These are phyloP conservation scores for Penicillium steckii DNA, from an alignment of 495 filamentous ascomycete species.

Conservation along the genomic window DNA sequence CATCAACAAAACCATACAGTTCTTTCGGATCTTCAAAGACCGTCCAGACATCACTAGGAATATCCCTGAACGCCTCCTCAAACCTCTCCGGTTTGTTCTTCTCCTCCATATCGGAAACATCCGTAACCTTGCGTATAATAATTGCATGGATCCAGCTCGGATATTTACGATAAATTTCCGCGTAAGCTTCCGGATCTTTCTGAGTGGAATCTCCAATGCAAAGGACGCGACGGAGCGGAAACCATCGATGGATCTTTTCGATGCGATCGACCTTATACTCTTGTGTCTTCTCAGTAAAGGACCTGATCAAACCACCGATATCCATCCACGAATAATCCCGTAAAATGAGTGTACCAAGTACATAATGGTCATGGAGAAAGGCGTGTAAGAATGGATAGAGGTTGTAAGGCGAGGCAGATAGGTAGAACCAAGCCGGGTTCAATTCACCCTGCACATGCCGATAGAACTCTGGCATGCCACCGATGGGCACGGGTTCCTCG, in stretches of 20 bases:
- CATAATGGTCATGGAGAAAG: conserved; percentile 68
- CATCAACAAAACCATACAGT: conserved; percentile 48
- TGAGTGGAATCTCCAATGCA: conserved; percentile 91
- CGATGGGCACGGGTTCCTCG: conserved; percentile 64
- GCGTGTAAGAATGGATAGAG: conserved; percentile 82
- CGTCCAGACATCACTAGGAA: conserved; percentile 71
- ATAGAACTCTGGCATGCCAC: conserved; percentile 86
- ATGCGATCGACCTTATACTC: conserved; percentile 85
- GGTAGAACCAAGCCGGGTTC: conserved; percentile 81
- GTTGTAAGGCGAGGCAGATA: conserved; percentile 93
- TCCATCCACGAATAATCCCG: conserved; percentile 89
- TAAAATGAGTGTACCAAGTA: conserved; percentile 75
- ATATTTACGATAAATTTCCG: conserved; percentile 61
- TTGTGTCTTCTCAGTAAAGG: conserved; percentile 77
- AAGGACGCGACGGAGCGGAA: conserved; percentile 76
- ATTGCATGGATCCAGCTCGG: conserved; percentile 77
- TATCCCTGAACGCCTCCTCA: conserved; percentile 74
- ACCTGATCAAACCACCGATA: conserved; percentile 70
- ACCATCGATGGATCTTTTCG: conserved; percentile 68
- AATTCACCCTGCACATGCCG: conserved; percentile 55
- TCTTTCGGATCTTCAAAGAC: conserved; percentile 77
- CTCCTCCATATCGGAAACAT: conserved; percentile 68
- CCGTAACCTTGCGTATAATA: conserved; percentile 77
- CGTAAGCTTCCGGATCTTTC: conserved; percentile 88
- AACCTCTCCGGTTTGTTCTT: conserved; percentile 76